Evolutionary conservation across 164 flowering plant genomes (phyloP).

Genomic region (Buxus sempervirens): DNA sequence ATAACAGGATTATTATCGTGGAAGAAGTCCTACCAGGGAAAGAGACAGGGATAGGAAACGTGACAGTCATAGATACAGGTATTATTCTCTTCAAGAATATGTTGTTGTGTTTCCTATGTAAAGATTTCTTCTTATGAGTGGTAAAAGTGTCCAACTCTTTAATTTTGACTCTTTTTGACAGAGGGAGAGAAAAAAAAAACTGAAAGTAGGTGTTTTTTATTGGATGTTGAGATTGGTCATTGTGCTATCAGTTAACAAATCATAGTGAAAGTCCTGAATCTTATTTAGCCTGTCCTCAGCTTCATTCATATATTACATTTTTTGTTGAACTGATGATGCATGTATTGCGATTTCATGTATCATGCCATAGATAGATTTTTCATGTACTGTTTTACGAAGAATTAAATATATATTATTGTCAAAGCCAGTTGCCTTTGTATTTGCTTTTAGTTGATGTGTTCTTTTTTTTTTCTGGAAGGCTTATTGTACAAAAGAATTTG

Average conservation of each 20-base stretch:
- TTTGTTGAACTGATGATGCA: not conserved
- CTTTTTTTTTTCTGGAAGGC: not conserved
- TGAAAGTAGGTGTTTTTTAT: not conserved
- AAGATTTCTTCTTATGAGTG: not conserved
- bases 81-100: conserved; percentile 1
- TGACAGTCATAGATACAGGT: conserved; percentile 90
- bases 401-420: no score
- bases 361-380: no score
- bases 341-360: no score
- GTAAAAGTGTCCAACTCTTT: not conserved
- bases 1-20: conserved; percentile 70
- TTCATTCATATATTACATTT: not conserved
- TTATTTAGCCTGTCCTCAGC: not conserved
- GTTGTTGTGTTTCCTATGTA: not conserved
- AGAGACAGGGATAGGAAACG: conserved; percentile 86
- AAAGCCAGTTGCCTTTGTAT: no score
- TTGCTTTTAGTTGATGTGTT: not conserved
- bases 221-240: not conserved
- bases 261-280: not conserved
- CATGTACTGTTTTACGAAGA: no score
- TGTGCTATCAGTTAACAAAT: not conserved
- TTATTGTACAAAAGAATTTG: not conserved
- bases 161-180: not conserved
- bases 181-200: not conserved
- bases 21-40: conserved; percentile 78